Conservation (phyloP, 2,329 filamentous ascomycete species). For the Moelleriella libera region DNA sequence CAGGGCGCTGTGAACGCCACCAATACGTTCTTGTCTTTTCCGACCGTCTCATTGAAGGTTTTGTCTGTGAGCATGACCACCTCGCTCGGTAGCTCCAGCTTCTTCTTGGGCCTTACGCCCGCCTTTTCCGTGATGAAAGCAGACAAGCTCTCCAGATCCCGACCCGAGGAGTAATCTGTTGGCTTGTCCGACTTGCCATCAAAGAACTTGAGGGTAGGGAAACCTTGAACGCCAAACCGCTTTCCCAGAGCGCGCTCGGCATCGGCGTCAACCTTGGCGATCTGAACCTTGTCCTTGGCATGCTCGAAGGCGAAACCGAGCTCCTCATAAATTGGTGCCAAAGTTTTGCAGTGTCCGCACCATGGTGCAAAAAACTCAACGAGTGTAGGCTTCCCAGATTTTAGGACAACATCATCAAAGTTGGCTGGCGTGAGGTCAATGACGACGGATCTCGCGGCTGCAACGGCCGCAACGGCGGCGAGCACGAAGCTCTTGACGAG, state of each 20-base stretch:
- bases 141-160: conserved; percentile 74
- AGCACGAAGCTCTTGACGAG: conserved; percentile 46
- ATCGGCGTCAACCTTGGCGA: conserved; percentile 95
- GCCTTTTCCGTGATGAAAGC: conserved; percentile 80
- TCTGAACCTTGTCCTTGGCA: conserved; percentile 59
- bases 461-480: conserved; percentile 37
- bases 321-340: conserved; percentile 90
- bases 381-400: conserved; percentile 87
- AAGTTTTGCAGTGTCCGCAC: conserved; percentile 98
- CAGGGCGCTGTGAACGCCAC: conserved; percentile 97
- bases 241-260: conserved; percentile 72
- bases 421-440: conserved; percentile 80
- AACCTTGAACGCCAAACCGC: conserved; percentile 80
- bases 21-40: conserved; percentile 75
- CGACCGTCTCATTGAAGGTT: conserved; percentile 64
- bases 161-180: conserved; percentile 70
- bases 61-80: conserved; percentile 70
- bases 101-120: conserved; percentile 65
- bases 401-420: conserved; percentile 80
- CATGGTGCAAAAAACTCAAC: conserved; percentile 98
- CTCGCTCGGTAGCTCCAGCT: conserved; percentile 56
- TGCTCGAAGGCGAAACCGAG: conserved; percentile 62
- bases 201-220: conserved; percentile 96
- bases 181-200: conserved; percentile 86
- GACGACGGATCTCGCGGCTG: conserved; percentile 65